Conservation (phyloP, 169 alveolate species). For the Babesia gibsoni region DNA sequence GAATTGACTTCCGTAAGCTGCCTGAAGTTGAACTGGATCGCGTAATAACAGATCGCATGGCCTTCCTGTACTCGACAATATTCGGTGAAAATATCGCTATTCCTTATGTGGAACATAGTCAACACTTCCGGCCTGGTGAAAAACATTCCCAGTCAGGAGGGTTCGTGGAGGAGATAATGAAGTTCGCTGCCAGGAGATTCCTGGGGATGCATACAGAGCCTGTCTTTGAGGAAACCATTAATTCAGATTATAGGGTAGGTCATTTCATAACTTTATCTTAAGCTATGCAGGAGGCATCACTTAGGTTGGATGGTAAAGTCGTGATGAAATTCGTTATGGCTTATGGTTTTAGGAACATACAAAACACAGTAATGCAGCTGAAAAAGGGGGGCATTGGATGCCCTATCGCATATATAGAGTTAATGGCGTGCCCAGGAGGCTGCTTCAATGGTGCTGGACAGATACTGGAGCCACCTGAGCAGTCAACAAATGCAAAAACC, state of each 20-base stretch:
- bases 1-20: constrained; percentile 21
- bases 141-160: constrained; percentile 57
- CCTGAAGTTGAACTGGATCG: constrained; percentile 42
- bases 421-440: constrained; percentile 94
- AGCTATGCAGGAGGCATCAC: constrained; percentile 8
- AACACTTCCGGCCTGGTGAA: constrained; percentile 17
- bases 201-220: not conserved
- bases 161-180: constrained; percentile 55
- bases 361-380: constrained; percentile 28
- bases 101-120: not conserved
- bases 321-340: constrained; percentile 48
- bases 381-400: not conserved
- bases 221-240: constrained; percentile 28
- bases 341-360: constrained; percentile 60
- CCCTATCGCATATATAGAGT: constrained; percentile 77
- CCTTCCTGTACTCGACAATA: not conserved
- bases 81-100: not conserved
- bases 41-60: not conserved
- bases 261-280: not conserved
- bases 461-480: constrained; percentile 21
- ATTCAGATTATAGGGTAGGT: constrained; percentile 49
- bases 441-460: constrained; percentile 93
- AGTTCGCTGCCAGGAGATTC: constrained; percentile 10
- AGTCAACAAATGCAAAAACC: not conserved
- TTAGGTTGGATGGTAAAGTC: constrained; percentile 4